Evolutionary conservation across 768 basidiomycete genomes (phyloP), one percentile per base, ranked within the genome.

Genomic region (Naganishia vishniacii): DNA sequence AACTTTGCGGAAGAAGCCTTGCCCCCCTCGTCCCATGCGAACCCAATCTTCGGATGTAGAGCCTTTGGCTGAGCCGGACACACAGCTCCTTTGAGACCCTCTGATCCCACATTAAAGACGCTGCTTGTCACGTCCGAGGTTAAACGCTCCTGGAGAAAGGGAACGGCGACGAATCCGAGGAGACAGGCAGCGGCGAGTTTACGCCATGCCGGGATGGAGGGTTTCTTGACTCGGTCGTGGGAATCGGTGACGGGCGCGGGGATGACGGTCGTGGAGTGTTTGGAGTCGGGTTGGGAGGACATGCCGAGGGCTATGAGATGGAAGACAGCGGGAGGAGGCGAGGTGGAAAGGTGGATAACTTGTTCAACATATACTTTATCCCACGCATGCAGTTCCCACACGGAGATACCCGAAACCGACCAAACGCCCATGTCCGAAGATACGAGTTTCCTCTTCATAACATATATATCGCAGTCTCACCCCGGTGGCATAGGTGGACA

Each of bases 61-160:
- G 73, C 62, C 47, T 68, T 65, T 12, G 73, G 73, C 64, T 75
- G 73, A 15, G 29, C 46, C 2, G 73, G 73, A 61, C 73, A 75
- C 48, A 62, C 26, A 8, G 46, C 40, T 41, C 40, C 31, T n/a
- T 44, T 18, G 13, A n/a, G n/a, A n/a, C n/a, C n/a, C n/a, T 18
- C 42, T 44, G 7, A 9, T 15, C 42, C 42, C 42, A n/a, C n/a
- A n/a, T 44, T 44, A 6, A 34, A 40, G 15, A 25, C 18, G 13
- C 23, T 20, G 23, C 5, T 1, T n/a, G 8, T 25, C 6, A 5
- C 32, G 34, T 8, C 34, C 51, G n/a, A n/a, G 20, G 16, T 23
- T 29, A 20, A 40, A 23, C 4, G 23, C 5, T 28, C 34, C 11
- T 8, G 42, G 42, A 44, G 42, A n/a, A 44, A 44, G 11, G 42